Percentiles rank a stretch among this genome's conserved stretches.
phyloP scores from a whole-genome alignment of 352 stramenopile genomes.

The Nothophytophthora sp. region DNA sequence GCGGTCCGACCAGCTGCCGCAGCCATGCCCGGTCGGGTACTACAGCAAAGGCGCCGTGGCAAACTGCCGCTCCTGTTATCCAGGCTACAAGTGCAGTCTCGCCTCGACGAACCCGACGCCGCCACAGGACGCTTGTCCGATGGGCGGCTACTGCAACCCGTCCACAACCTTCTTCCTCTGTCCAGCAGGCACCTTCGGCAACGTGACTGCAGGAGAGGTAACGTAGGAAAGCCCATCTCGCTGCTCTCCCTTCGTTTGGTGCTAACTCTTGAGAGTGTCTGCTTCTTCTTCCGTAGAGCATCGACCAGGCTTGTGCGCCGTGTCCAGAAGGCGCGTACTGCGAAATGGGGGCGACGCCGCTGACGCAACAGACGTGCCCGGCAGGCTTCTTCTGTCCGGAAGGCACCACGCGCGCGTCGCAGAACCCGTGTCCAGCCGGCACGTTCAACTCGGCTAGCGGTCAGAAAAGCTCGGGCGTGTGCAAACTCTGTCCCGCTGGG shows the following conservation, averaged over 20 bases:
- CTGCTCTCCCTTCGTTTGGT: no score
- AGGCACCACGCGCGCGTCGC: constrained; percentile 57
- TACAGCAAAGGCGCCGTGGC: constrained; percentile 79
- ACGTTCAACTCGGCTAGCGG: constrained; percentile 73
- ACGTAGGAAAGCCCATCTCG: no score
- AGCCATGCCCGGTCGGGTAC: constrained; percentile 86
- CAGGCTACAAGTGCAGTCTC: constrained; percentile 80
- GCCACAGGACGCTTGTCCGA: constrained; percentile 79
- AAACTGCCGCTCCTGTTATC: constrained; percentile 65
- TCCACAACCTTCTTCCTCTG: constrained; percentile 85
- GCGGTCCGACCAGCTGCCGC: constrained; percentile 62
- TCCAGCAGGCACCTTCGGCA: constrained; percentile 86
- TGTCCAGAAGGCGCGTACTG: constrained; percentile 83
- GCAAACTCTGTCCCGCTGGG: constrained; percentile 55
- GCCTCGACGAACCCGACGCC: constrained; percentile 84
- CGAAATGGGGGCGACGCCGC: constrained; percentile 68
- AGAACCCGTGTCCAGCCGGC: constrained; percentile 87
- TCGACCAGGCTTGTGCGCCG: constrained; percentile 71
- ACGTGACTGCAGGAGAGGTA: constrained; percentile 78
- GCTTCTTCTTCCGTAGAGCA: constrained; percentile 42
- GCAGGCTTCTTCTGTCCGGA: constrained; percentile 71
- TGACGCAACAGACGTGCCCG: constrained; percentile 67
- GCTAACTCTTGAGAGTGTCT: constrained; percentile 1
- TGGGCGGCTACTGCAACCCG: constrained; percentile 90
- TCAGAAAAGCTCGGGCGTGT: constrained; percentile 53